These are phyloP conservation scores for Sabuloglossum arenarium DNA, from an alignment of 495 filamentous ascomycete species.

Conservation along the genomic window DNA sequence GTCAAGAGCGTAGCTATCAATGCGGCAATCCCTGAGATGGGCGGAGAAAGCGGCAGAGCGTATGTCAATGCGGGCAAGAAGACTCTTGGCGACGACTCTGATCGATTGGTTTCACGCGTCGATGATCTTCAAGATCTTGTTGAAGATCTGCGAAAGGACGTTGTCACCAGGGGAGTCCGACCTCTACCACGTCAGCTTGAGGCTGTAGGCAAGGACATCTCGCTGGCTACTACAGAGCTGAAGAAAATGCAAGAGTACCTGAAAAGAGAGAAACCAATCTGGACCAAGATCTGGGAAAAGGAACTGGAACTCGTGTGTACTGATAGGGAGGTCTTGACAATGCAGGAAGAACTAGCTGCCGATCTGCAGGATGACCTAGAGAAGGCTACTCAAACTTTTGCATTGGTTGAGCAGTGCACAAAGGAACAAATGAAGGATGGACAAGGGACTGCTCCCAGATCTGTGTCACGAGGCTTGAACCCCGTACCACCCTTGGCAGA, in stretches of 20 bases:
- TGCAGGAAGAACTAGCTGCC: conserved; percentile 81
- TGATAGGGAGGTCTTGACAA: conserved; percentile 77
- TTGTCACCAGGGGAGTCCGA: conserved; percentile 79
- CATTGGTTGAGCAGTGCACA: conserved; percentile 85
- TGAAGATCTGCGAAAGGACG: conserved; percentile 93
- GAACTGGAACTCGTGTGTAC: conserved; percentile 87
- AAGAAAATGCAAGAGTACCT: conserved; percentile 92
- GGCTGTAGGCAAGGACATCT: conserved; percentile 68
- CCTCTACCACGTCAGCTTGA: conserved; percentile 85
- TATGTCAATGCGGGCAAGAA: conserved; percentile 80
- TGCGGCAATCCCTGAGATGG: conserved; percentile 37
- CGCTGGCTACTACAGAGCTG: conserved; percentile 58
- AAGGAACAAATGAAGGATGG: conserved; percentile 70
- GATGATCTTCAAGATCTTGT: conserved; percentile 92
- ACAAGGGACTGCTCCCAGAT: conserved; percentile 24
- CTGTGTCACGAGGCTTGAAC: conserved; percentile 35
- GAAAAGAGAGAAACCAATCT: conserved; percentile 76
- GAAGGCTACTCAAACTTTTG: conserved; percentile 80
- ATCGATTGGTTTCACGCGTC: conserved; percentile 70
- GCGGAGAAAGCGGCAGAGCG: conserved; percentile 51
- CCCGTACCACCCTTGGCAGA: conserved; percentile 40
- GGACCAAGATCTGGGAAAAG: conserved; percentile 97
- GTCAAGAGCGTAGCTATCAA: conserved; percentile 59
- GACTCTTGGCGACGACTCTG: conserved; percentile 59
- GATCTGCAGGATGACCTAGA: conserved; percentile 90